Evolutionary conservation across 768 basidiomycete genomes (phyloP).

Genomic region (Rhizopogon vesiculosus): DNA sequence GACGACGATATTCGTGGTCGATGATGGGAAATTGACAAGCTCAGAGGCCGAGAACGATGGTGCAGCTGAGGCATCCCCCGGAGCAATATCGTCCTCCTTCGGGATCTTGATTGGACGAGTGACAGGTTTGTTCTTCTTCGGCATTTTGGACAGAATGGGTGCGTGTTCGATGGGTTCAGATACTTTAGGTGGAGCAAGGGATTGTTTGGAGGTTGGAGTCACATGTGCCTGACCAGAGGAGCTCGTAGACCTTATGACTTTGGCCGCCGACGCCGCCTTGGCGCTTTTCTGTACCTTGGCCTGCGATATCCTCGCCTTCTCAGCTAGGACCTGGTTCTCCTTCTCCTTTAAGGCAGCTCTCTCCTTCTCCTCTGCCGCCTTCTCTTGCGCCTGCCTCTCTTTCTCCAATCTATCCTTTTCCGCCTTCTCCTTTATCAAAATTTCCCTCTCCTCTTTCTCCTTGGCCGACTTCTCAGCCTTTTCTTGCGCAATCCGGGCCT

Average conservation of each 20-base stretch:
- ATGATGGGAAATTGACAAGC: conserved; percentile 31
- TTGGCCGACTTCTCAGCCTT: conserved; percentile 45
- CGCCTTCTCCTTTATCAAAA: conserved; percentile 29
- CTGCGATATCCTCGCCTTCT: conserved; percentile 22
- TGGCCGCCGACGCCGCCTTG: conserved; percentile 15
- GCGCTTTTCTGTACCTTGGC: conserved; percentile 17
- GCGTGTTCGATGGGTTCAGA: conserved; percentile 49
- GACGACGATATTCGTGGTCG: conserved; percentile 28
- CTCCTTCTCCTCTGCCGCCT: conserved; percentile 32
- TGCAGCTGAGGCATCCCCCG: conserved; percentile 37
- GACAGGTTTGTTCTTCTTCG: conserved; percentile 74
- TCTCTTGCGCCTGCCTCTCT: conserved; percentile 28
- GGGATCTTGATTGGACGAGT: conserved; percentile 53
- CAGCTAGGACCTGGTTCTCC: conserved; percentile 23
- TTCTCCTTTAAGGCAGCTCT: conserved; percentile 30
- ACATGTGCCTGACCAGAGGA: background rate
- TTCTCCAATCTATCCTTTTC: conserved; percentile 37
- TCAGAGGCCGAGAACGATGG: conserved; percentile 48
- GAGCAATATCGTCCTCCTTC: conserved; percentile 49
- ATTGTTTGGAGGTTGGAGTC: conserved; percentile 14
- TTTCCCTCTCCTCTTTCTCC: conserved; percentile 35
- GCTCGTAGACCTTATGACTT: conserved; percentile 11
- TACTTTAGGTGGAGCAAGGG: conserved; percentile 11
- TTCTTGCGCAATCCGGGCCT: conserved; percentile 46
- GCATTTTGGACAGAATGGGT: conserved; percentile 76